Percentiles rank a stretch among this genome's conserved stretches.
Conservation (phyloP, 805 yeast species). For the Hanseniaspora jakobsenii region DNA sequence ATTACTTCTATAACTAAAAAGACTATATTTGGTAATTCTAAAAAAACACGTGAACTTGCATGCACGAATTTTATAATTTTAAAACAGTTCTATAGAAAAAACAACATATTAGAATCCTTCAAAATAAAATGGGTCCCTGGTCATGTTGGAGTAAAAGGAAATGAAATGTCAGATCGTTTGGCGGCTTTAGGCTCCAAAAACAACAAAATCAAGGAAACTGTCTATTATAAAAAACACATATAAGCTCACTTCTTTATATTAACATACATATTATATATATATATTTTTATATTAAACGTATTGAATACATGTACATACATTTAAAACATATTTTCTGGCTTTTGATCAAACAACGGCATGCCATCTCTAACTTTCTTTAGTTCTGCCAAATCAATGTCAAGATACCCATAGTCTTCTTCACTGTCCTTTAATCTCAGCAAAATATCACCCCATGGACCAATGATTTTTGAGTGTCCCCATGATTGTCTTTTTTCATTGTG, state of each 20-base stretch:
- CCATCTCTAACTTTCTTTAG: constrained; percentile 44
- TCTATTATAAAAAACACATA: too few relatives aligned
- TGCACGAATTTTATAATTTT: constrained; percentile 34
- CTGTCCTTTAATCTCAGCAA: constrained; percentile 44
- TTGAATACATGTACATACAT: constrained; percentile 1
- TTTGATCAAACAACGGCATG: constrained; percentile 70
- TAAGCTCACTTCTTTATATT: too few relatives aligned
- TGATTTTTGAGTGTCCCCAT: constrained; percentile 74
- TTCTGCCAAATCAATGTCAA: constrained; percentile 50
- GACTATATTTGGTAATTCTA: too few relatives aligned
- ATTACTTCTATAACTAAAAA: too few relatives aligned
- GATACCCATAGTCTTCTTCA: constrained; percentile 37
- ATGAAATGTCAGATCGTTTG: constrained; percentile 61
- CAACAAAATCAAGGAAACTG: not conserved
- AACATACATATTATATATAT: not conserved
- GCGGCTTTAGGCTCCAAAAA: constrained; percentile 52
- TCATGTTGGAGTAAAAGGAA: constrained; percentile 59
- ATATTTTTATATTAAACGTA: not conserved
- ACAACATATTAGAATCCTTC: constrained; percentile 29
- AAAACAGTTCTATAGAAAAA: constrained; percentile 28
- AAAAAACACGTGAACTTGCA: too few relatives aligned
- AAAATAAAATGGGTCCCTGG: constrained; percentile 55
- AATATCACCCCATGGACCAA: constrained; percentile 87
- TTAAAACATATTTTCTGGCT: constrained; percentile 52
- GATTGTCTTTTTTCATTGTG: constrained; percentile 57